These are phyloP conservation scores for Russula abietina DNA, from an alignment of 768 basidiomycete genomes.

Conservation along the genomic window DNA sequence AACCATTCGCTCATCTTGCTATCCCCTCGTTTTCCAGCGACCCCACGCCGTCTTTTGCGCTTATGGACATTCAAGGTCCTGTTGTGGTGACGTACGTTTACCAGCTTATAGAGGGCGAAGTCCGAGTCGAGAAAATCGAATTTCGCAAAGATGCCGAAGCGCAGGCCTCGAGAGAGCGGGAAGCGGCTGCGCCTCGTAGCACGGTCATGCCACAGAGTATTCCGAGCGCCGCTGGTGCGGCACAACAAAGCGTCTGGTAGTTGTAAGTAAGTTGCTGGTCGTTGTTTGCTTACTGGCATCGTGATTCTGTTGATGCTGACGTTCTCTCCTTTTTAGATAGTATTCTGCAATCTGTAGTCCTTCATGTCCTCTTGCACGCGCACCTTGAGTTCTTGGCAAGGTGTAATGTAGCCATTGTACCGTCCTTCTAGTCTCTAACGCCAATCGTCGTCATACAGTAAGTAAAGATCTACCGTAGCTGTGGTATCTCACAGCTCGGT, in stretches of 20 bases:
- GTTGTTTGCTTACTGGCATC: background rate
- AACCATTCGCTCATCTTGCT: background rate
- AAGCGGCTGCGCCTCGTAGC: conserved; percentile 35
- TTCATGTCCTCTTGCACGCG: background rate
- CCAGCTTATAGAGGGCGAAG: conserved; percentile 89
- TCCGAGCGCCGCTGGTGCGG: conserved; percentile 38
- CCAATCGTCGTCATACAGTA: background rate
- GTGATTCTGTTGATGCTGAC: background rate
- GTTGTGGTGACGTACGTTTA: conserved; percentile 98
- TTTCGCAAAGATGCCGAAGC: conserved; percentile 59
- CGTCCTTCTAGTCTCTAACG: background rate
- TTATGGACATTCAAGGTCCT: conserved; percentile 97
- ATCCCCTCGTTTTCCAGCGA: conserved; percentile 43
- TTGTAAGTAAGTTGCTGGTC: background rate
- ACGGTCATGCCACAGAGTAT: conserved; percentile 48
- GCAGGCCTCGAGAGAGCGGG: conserved; percentile 32
- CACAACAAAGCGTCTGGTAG: conserved; percentile 33
- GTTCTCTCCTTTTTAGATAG: background rate
- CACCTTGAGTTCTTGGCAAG: background rate
- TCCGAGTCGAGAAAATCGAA: conserved; percentile 88
- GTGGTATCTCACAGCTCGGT: background rate
- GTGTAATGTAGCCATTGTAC: background rate
- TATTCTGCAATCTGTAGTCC: background rate
- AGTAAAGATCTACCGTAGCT: background rate
- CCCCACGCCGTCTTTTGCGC: conserved; percentile 87